These are phyloP conservation scores for Apiospora aurea DNA, from an alignment of 2,329 filamentous ascomycete genomes.

Conservation along the genomic window DNA sequence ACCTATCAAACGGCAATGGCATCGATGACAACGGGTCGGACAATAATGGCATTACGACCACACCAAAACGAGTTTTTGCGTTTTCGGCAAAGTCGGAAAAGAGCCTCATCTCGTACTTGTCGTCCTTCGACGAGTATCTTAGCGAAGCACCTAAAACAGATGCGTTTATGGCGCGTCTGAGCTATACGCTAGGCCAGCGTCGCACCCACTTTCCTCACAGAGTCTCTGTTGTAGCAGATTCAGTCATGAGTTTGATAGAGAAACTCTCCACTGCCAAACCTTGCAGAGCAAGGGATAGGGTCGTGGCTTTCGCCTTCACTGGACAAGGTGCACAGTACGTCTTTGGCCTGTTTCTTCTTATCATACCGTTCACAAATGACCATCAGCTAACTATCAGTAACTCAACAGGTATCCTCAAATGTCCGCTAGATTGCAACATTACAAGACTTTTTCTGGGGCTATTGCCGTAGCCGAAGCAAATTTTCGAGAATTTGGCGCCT, in stretches of 20 bases:
- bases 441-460: slow-evolving; percentile 25
- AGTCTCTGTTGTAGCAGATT: background rate
- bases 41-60: background rate
- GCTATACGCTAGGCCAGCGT: slow-evolving; percentile 40
- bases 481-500: slow-evolving; percentile 34
- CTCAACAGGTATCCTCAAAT: slow-evolving; percentile 28
- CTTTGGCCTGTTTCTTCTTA: slow-evolving; percentile 46
- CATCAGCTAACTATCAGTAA: slow-evolving; percentile 24
- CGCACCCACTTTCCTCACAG: slow-evolving; percentile 4
- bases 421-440: slow-evolving; percentile 23
- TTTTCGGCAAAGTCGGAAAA: slow-evolving; percentile 30
- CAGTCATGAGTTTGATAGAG: background rate
- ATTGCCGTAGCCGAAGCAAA: slow-evolving; percentile 33
- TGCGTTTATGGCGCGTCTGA: slow-evolving; percentile 32
- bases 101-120: background rate
- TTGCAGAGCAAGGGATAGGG: background rate
- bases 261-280: background rate
- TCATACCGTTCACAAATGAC: slow-evolving; percentile 28
- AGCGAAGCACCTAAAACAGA: slow-evolving; percentile 31
- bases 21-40: background rate
- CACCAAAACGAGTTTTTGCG: slow-evolving; percentile 25
- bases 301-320: slow-evolving; percentile 47
- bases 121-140: slow-evolving; percentile 34
- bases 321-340: slow-evolving; percentile 55
- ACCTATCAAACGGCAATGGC: slow-evolving; percentile 10